These are phyloP conservation scores for Decorospora gaudefroyi DNA, from an alignment of 2,329 filamentous ascomycete species.

Conservation along the genomic window DNA sequence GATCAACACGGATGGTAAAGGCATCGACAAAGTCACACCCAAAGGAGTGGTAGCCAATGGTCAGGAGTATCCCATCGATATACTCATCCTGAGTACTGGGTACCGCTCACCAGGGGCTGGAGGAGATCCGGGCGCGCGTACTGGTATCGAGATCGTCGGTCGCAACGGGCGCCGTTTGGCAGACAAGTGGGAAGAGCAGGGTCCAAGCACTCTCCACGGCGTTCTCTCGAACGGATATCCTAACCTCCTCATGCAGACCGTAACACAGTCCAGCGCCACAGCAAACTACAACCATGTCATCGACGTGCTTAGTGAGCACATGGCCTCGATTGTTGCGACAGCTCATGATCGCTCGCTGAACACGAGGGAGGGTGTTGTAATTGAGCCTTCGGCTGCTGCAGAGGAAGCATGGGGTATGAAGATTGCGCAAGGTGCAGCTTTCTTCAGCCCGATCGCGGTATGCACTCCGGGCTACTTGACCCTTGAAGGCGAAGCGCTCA, in stretches of 20 bases:
- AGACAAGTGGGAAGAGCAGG: constrained; percentile 52
- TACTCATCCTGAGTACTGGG: constrained; percentile 55
- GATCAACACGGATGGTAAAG: constrained; percentile 61
- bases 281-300: constrained; percentile 12
- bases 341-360: neutral
- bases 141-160: constrained; percentile 48
- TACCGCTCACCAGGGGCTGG: constrained; percentile 5
- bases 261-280: constrained; percentile 4
- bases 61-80: constrained; percentile 54
- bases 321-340: constrained; percentile 9
- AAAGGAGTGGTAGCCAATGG: constrained; percentile 54
- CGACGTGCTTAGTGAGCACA: constrained; percentile 13
- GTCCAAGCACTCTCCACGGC: constrained; percentile 53
- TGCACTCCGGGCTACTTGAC: constrained; percentile 17
- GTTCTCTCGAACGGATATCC: constrained; percentile 22
- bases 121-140: constrained; percentile 11
- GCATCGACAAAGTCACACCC: constrained; percentile 53
- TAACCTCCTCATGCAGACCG: constrained; percentile 23
- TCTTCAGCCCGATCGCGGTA: constrained; percentile 4
- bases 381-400: constrained; percentile 10
- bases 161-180: constrained; percentile 49
- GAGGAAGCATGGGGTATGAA: constrained; percentile 16
- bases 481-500: constrained; percentile 13
- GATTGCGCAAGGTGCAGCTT: constrained; percentile 12
- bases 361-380: neutral